Conservation (phyloP, 2,329 filamentous ascomycete species). For the Cercospora citrullina region DNA sequence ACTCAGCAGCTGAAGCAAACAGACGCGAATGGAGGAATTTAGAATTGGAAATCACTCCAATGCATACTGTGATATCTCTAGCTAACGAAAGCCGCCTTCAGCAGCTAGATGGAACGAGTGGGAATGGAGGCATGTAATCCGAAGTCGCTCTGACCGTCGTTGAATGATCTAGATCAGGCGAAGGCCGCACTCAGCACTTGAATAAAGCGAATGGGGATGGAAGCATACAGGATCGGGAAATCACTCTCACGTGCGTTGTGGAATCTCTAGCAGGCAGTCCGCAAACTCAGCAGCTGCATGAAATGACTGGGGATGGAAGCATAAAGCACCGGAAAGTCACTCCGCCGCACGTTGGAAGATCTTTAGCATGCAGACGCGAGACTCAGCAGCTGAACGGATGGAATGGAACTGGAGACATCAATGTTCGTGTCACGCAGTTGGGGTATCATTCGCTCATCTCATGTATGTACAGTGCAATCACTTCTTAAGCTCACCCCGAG, state of each 20-base stretch:
- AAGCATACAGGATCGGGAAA: neutral
- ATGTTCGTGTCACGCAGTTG: neutral
- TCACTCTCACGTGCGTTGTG: neutral
- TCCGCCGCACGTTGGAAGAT: neutral
- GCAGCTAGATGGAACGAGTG: neutral
- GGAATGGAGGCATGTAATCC: no score
- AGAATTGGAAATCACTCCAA: neutral
- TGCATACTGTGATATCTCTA: neutral
- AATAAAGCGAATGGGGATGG: neutral
- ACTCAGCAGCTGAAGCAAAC: neutral
- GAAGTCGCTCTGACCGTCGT: neutral
- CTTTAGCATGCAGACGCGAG: neutral
- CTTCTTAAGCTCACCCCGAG: conserved; percentile 30
- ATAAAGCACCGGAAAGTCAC: neutral
- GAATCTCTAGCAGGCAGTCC: neutral
- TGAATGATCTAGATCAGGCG: neutral
- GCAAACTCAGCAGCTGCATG: neutral
- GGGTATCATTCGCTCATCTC: neutral
- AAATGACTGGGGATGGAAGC: neutral
- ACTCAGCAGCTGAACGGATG: neutral
- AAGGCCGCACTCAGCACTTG: neutral
- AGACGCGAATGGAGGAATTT: neutral
- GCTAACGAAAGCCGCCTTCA: neutral
- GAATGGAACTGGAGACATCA: neutral
- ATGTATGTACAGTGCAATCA: neutral